phyloP scores from a whole-genome alignment of 805 yeast species.

The Pichia heedii region DNA sequence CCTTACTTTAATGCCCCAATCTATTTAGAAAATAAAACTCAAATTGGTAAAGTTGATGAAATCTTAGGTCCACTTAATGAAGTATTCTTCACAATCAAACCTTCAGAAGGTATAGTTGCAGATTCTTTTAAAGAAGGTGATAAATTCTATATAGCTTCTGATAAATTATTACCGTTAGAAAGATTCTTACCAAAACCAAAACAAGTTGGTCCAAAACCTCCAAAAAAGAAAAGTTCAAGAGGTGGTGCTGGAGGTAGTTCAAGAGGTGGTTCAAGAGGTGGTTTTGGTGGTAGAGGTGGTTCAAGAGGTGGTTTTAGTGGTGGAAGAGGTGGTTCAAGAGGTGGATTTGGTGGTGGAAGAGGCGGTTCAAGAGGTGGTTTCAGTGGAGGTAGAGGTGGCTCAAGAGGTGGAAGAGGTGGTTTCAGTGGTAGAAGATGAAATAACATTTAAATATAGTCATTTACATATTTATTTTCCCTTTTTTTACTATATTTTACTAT shows the following conservation, averaged over 20 bases:
- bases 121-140: conserved; percentile 90
- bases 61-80: conserved; percentile 96
- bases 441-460: background rate
- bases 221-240: conserved; percentile 56
- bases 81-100: conserved; percentile 95
- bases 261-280: conserved; percentile 30
- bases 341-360: background rate
- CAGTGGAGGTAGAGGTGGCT: conserved; percentile 4
- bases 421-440: background rate
- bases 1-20: conserved; percentile 99
- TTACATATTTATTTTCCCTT: no score
- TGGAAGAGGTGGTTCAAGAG: background rate
- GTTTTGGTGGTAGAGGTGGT: conserved; percentile 1
- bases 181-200: conserved; percentile 96
- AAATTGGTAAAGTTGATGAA: conserved; percentile 96
- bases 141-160: conserved; percentile 91
- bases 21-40: conserved; percentile 90
- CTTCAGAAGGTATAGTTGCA: conserved; percentile 94
- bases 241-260: conserved; percentile 38
- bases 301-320: conserved; percentile 28
- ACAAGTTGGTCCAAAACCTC: conserved; percentile 72
- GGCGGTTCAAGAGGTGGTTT: conserved; percentile 3
- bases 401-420: background rate
- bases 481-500: background rate
- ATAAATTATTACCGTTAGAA: conserved; percentile 89